These are phyloP conservation scores for Debaryomyces maramus DNA, from an alignment of 805 yeast species.

Conservation along the genomic window DNA sequence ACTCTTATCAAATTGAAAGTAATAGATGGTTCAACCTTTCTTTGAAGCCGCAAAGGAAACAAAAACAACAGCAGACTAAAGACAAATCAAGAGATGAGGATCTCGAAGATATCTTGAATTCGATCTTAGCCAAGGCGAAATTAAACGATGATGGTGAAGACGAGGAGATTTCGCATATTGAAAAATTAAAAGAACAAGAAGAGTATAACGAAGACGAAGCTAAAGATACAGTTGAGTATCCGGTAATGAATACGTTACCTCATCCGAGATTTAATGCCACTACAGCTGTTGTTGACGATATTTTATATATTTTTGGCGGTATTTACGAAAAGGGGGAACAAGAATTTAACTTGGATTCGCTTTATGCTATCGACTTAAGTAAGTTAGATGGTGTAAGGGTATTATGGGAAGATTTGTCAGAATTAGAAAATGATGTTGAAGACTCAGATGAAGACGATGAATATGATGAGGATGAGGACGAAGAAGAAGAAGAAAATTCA, in stretches of 20 bases:
- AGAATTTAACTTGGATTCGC: slow-evolving; percentile 80
- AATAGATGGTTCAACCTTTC: slow-evolving; percentile 85
- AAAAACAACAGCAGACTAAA: slow-evolving; percentile 37
- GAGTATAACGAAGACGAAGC: slow-evolving; percentile 44
- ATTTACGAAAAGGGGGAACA: slow-evolving; percentile 85
- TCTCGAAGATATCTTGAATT: slow-evolving; percentile 76
- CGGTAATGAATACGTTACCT: slow-evolving; percentile 64
- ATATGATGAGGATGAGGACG: slow-evolving; percentile 52
- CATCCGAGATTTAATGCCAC: slow-evolving; percentile 88
- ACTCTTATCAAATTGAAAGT: slow-evolving; percentile 78
- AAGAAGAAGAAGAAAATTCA: slow-evolving; percentile 69
- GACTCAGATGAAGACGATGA: slow-evolving; percentile 64
- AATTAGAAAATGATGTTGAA: slow-evolving; percentile 50
- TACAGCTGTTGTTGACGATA: slow-evolving; percentile 82
- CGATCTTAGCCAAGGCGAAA: slow-evolving; percentile 71
- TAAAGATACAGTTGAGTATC: slow-evolving; percentile 47
- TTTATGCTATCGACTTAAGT: slow-evolving; percentile 82
- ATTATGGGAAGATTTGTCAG: slow-evolving; percentile 84
- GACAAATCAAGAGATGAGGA: slow-evolving; percentile 70
- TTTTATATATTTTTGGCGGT: slow-evolving; percentile 84
- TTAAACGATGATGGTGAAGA: slow-evolving; percentile 60
- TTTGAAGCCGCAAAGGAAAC: slow-evolving; percentile 61
- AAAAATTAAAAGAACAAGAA: slow-evolving; percentile 34
- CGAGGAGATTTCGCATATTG: slow-evolving; percentile 39
- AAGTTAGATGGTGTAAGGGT: slow-evolving; percentile 85